Base-by-base conservation (phyloP, 352 stramenopile genomes). In the Phytophthora megakarya region DNA sequence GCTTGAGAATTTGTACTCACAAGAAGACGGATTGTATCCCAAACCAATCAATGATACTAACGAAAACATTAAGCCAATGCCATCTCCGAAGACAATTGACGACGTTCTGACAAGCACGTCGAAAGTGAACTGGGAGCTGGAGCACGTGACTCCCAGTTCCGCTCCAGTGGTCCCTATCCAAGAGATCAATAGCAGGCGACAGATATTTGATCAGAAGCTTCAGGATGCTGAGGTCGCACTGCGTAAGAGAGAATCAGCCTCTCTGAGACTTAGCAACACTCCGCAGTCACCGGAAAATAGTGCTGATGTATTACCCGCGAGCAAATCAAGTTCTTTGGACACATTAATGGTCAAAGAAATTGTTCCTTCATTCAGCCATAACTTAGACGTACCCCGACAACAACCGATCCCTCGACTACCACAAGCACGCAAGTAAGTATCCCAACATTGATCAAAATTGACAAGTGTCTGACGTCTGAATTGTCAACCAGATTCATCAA, bases 191-290 rank as follows among this genome's bases (percentile, higher is more conserved):
- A 71, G 52, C 3, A 73, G 66, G 30, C 68, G 70, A 1, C 22
- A 75, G 5, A 58, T 67, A 19, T 90, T 93, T 45, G 80, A 89
- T 43, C 69, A 62, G 11, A 82, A 88, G 33, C 73, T 93, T 10
- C 73, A 88, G 38, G 76, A 77, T 16, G 78, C 81, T 5, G 84
- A 93, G 47, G 54, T 52, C 1, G 60, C 90, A 12, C 38, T 93
- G 43, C 62, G 74, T 5, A 80, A 80, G 22, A 70, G 77, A 50
- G 75, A 86, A 43, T 30, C 70, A 1, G 50, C 70, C 40, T 53
- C 64, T 2, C 19, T 61, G 45, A 51, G 47, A 33, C 3, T 65
- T 0, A 64, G 25, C 18, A 55, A 40, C 16, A 16, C 59, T 18
- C 50, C 50, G 12, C 18, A 39, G 5, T 11, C 30, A 13, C 3